A percentile compares a stretch with the other conserved stretches of the same genome.
Conservation (phyloP, 2,329 filamentous ascomycete species). For the Botrytis porri region DNA sequence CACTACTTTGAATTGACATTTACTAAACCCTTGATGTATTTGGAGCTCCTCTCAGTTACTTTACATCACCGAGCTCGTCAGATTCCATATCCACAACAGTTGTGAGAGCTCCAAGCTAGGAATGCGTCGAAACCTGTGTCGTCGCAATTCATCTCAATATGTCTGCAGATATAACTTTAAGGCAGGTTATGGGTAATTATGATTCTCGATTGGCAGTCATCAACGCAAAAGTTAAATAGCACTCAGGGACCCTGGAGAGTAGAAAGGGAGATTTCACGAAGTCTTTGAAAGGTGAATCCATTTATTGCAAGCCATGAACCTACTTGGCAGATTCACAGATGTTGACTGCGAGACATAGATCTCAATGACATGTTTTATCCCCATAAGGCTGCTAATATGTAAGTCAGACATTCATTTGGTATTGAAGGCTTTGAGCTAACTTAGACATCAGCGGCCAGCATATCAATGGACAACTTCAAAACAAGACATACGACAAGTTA, state of each 20-base stretch:
- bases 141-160: slow-evolving; percentile 13
- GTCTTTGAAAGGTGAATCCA: slow-evolving; percentile 23
- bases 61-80: background rate
- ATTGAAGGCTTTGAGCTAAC: slow-evolving; percentile 21
- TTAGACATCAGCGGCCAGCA: slow-evolving; percentile 43
- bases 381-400: slow-evolving; percentile 34
- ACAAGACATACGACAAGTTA: slow-evolving; percentile 63
- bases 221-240: background rate
- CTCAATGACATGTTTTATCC: slow-evolving; percentile 35
- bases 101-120: slow-evolving; percentile 2
- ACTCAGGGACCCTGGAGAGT: slow-evolving; percentile 6
- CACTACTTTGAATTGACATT: slow-evolving; percentile 2
- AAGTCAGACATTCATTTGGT: slow-evolving; percentile 7
- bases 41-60: slow-evolving; percentile 1
- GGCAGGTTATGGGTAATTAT: slow-evolving; percentile 13
- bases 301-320: background rate
- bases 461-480: slow-evolving; percentile 59
- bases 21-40: background rate
- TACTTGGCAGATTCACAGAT: background rate
- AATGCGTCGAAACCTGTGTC: background rate
- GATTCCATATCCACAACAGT: background rate
- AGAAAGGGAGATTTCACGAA: slow-evolving; percentile 13
- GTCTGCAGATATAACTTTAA: slow-evolving; percentile 7
- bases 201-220: background rate
- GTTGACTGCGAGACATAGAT: slow-evolving; percentile 26